Base-by-base conservation (phyloP, 1,284 basidiomycete species). In the Phylloporus sp. region DNA sequence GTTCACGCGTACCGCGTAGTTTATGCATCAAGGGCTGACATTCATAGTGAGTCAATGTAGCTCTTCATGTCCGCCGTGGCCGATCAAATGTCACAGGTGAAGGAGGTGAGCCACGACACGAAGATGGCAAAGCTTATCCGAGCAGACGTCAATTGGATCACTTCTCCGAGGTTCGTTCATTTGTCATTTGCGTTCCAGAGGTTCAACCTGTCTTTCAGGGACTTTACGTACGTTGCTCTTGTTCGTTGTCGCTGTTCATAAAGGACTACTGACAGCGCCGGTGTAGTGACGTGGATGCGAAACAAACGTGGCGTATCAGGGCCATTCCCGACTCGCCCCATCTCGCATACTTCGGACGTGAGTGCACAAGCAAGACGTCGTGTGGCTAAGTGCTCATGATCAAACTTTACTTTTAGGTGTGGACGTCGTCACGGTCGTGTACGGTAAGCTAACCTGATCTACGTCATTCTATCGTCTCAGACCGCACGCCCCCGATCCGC, bases 61-160 rank as follows among this genome's bases (percentile, higher is more conserved):
- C 47, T 61, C 13, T 51, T 40, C 18, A 2, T 37, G 51, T 61
- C 66, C 46, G 24, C 66, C 46, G 24, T 4, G 8, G 50, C 56
- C 70, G 18, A 72, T 53, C 4, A 20, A 28, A 28, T 20, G n/a
- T 47, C 12, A 1, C 24, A 93, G 90, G 85, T 95, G 60, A 85
- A 87, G 71, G 92, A 95, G 74, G 84, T 96, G 60, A 91, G 84
- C 66, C 95, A 96, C 71, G 94, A 96, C 70, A 79, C 84, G 11
- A 91, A 86, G 71, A 81, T 89, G 58, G 95, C 91, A 2, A 88
- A 84, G 70, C 84, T 95, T 34, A 75, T 89, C 8, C 83, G 86
- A 60, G 84, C 90, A 13, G 89, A 95, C 65, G 91, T 96, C 64
- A 93, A 92, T 68, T 96, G 92, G 86, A 87, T 87, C 59, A 97